Evolutionary conservation across 2,329 filamentous ascomycete species (phyloP).

Genomic region (Pseudogymnoascus sp.): DNA sequence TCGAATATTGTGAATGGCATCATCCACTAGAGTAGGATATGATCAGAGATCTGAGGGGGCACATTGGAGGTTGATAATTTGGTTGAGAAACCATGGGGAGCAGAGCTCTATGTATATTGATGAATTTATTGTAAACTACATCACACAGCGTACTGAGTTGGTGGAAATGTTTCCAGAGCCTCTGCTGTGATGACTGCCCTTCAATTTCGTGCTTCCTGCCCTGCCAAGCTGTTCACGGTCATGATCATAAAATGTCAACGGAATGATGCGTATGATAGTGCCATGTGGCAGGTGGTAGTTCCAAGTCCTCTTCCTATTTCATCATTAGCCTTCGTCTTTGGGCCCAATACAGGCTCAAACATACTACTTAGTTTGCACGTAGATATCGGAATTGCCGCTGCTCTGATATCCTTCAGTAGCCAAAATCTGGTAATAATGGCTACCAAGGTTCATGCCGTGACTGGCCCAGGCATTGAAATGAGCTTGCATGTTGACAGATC

Average conservation of each 20-base stretch:
- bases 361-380: not conserved
- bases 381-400: conserved; percentile 37
- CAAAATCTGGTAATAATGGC: conserved; percentile 42
- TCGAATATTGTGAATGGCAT: not conserved
- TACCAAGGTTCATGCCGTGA: conserved; percentile 38
- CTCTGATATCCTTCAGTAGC: conserved; percentile 46
- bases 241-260: not conserved
- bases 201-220: not conserved
- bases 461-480: conserved; percentile 45
- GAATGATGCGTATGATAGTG: not conserved
- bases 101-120: not conserved
- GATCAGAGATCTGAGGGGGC: conserved; percentile 31
- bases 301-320: not conserved
- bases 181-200: not conserved
- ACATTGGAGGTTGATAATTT: not conserved
- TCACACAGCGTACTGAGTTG: no score
- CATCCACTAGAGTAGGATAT: conserved; percentile 16
- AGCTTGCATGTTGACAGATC: conserved; percentile 38
- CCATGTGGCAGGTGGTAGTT: not conserved
- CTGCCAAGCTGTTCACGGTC: not conserved
- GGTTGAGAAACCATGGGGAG: not conserved
- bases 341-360: conserved; percentile 30
- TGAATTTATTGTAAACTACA: not conserved
- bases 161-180: not conserved
- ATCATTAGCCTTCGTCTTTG: conserved; percentile 34